Conservation (phyloP, 2,329 filamentous ascomycete species). For the Epichloe coenophiala region DNA sequence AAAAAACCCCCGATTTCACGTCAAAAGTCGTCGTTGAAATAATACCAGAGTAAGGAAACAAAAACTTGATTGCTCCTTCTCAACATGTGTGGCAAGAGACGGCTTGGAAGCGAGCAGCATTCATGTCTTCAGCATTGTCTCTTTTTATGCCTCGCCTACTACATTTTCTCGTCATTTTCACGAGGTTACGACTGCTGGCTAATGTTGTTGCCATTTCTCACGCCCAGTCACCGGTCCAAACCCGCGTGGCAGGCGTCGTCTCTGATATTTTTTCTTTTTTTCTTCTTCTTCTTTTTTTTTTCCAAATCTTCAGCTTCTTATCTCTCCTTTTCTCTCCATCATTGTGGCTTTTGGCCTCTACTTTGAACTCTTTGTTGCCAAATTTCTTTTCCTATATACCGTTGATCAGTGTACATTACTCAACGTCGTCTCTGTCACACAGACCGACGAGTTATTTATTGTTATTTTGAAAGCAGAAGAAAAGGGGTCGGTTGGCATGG, state of each 20-base stretch:
- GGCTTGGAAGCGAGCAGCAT: not conserved
- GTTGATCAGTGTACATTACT: constrained; percentile 18
- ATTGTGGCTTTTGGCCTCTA: not conserved
- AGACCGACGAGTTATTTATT: constrained; percentile 10
- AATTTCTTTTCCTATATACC: constrained; percentile 2
- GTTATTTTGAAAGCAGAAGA: not conserved
- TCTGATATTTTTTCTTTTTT: constrained; percentile 3
- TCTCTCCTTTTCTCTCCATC: not conserved
- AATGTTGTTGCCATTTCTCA: constrained; percentile 18
- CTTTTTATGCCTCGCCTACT: constrained; percentile 9
- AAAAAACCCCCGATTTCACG: too few relatives aligned
- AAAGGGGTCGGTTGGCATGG: not conserved
- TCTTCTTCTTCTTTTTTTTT: not conserved
- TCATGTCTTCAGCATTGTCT: not conserved
- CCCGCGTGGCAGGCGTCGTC: constrained; percentile 1
- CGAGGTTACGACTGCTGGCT: constrained; percentile 21
- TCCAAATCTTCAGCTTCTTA: not conserved
- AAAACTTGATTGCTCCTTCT: not conserved
- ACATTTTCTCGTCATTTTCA: constrained; percentile 13
- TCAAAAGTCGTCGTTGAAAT: too few relatives aligned
- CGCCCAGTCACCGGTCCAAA: not conserved
- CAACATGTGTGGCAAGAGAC: not conserved
- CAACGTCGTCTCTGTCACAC: constrained; percentile 14
- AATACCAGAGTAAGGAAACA: too few relatives aligned
- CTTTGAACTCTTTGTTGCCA: constrained; percentile 1